A percentile compares a stretch with the other conserved stretches of the same genome.
phyloP scores from a whole-genome alignment of 116 monocot genomes.

The Zostera marina region DNA sequence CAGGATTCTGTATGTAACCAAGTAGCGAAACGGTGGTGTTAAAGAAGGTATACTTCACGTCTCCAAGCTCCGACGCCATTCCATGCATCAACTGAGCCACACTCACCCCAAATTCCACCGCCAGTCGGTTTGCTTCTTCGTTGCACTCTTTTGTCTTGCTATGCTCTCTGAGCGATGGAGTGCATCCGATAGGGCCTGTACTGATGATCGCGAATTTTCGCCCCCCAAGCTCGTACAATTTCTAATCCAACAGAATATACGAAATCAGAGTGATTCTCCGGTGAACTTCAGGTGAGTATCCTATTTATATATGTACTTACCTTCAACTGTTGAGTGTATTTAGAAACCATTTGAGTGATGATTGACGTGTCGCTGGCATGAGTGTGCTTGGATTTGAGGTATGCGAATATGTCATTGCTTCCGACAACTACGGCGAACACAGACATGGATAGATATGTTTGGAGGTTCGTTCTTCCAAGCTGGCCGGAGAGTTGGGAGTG shows the following conservation, averaged over 20 bases:
- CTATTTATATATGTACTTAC: constrained; percentile 8
- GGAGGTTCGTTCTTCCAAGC: constrained; percentile 19
- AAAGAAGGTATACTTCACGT: constrained; percentile 58
- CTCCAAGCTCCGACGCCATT: constrained; percentile 23
- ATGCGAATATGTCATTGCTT: constrained; percentile 73
- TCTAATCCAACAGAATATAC: constrained; percentile 17
- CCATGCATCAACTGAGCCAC: constrained; percentile 18
- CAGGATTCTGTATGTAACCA: constrained; percentile 26
- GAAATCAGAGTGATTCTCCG: not conserved
- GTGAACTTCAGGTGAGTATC: not conserved
- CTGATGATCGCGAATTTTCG: constrained; percentile 49
- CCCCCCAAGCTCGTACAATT: constrained; percentile 54
- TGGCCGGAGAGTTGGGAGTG: constrained; percentile 24
- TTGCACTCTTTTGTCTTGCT: constrained; percentile 32
- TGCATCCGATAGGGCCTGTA: constrained; percentile 50
- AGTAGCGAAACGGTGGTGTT: constrained; percentile 27
- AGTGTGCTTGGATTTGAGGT: constrained; percentile 19
- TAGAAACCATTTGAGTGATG: too few species aligned
- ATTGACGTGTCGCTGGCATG: too few species aligned
- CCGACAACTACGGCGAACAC: constrained; percentile 54
- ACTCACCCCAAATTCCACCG: constrained; percentile 26
- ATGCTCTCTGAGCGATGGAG: constrained; percentile 30
- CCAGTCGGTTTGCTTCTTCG: constrained; percentile 23
- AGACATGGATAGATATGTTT: constrained; percentile 41
- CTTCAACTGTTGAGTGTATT: constrained; percentile 37